phyloP scores from a whole-genome alignment of 202 grass and related monocot genomes.

The Bolboschoenoplectus hybrid region DNA sequence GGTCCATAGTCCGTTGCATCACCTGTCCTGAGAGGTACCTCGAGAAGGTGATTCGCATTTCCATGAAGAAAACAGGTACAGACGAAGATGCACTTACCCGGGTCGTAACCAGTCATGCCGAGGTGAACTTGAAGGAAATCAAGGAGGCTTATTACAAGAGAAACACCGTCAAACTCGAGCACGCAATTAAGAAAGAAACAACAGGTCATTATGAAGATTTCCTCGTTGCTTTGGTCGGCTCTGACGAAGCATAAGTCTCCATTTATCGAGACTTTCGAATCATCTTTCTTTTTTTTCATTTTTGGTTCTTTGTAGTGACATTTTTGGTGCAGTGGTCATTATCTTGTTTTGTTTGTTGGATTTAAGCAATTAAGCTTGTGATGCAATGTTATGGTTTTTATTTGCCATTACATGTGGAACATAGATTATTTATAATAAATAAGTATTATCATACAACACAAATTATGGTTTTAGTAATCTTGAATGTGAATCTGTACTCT shows the following conservation, averaged over 20 bases:
- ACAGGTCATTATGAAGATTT: constrained; percentile 68
- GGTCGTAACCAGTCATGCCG: constrained; percentile 66
- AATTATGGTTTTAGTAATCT: too few relatives aligned
- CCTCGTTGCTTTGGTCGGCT: constrained; percentile 68
- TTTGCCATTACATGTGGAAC: not conserved
- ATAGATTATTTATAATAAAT: too few relatives aligned
- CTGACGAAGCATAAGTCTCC: constrained; percentile 36
- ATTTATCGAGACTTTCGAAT: not conserved
- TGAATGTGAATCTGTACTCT: too few relatives aligned
- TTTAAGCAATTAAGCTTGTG: not conserved
- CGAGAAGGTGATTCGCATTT: constrained; percentile 64
- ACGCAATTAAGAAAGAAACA: constrained; percentile 55
- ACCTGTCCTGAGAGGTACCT: constrained; percentile 66
- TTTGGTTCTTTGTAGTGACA: not conserved
- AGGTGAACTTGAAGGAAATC: constrained; percentile 71
- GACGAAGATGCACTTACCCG: constrained; percentile 72
- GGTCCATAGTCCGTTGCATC: constrained; percentile 66
- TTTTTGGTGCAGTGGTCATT: not conserved
- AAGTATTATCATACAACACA: too few relatives aligned
- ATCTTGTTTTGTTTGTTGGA: not conserved
- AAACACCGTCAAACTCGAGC: constrained; percentile 58
- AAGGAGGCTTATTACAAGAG: constrained; percentile 74
- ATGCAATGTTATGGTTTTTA: not conserved
- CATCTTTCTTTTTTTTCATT: not conserved
- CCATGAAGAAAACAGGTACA: constrained; percentile 62